Evolutionary conservation across 1,139 yeast genomes (phyloP).

Genomic region (Candida sojae): DNA sequence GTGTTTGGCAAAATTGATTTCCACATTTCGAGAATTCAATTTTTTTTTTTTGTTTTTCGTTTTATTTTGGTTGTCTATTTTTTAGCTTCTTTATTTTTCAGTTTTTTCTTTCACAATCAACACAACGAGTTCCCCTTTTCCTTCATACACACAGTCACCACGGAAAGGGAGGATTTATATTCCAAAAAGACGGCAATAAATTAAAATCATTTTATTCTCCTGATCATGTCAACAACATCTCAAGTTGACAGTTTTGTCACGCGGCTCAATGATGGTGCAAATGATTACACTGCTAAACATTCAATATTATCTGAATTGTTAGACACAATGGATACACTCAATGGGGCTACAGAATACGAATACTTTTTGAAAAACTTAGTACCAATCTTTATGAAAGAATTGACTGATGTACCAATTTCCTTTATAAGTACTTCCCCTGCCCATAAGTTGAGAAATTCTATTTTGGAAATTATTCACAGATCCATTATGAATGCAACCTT

Average conservation of each 20-base stretch:
- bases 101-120: constrained; percentile 3
- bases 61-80: background rate
- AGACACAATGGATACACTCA: constrained; percentile 82
- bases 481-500: constrained; percentile 82
- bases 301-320: constrained; percentile 77
- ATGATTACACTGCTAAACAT: constrained; percentile 61
- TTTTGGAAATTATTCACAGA: constrained; percentile 80
- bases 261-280: constrained; percentile 51
- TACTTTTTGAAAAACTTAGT: constrained; percentile 61
- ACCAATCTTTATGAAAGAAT: constrained; percentile 60
- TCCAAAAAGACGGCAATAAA: background rate
- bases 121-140: background rate
- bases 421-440: constrained; percentile 63
- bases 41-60: background rate
- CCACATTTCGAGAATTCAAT: constrained; percentile 12
- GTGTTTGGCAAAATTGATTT: constrained; percentile 6
- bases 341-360: constrained; percentile 78
- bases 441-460: constrained; percentile 72
- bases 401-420: constrained; percentile 73
- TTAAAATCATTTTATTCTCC: background rate
- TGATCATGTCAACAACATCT: constrained; percentile 43
- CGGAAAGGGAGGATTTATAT: background rate
- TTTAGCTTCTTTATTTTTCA: constrained; percentile 1
- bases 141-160: background rate
- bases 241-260: constrained; percentile 64